phyloP scores from a whole-genome alignment of 106 monocot species.

The Apostasia ramifera region DNA sequence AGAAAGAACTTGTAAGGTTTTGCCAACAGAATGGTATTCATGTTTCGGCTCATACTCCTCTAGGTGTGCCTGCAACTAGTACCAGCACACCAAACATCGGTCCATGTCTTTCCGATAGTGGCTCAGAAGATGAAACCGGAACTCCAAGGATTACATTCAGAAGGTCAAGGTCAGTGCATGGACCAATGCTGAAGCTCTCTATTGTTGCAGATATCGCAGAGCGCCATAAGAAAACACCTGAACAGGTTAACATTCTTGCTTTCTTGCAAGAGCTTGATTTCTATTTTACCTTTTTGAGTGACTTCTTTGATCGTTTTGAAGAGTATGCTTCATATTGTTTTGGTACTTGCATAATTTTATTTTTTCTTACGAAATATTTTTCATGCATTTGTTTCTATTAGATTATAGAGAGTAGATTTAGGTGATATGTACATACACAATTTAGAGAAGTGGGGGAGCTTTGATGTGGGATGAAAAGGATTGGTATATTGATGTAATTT shows the following conservation, averaged over 20 bases:
- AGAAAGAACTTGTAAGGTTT: slow-evolving; percentile 80
- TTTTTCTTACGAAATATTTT: too few species aligned
- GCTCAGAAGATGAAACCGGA: slow-evolving; percentile 83
- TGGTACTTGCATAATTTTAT: too few species aligned
- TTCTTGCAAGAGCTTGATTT: background rate
- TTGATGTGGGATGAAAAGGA: too few species aligned
- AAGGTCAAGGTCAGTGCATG: slow-evolving; percentile 86
- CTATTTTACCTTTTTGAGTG: too few species aligned
- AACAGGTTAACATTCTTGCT: slow-evolving; percentile 43
- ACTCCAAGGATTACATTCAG: slow-evolving; percentile 76
- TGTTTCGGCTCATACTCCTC: slow-evolving; percentile 85
- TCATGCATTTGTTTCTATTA: too few species aligned
- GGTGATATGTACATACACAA: too few species aligned
- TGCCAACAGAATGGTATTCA: slow-evolving; percentile 79
- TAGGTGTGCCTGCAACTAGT: slow-evolving; percentile 58
- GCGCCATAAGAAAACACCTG: slow-evolving; percentile 61
- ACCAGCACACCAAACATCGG: slow-evolving; percentile 13
- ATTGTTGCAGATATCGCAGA: slow-evolving; percentile 71
- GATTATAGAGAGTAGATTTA: too few species aligned
- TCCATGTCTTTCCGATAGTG: slow-evolving; percentile 57
- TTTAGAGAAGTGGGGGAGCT: too few species aligned
- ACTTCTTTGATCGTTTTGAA: too few species aligned
- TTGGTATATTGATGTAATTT: too few species aligned
- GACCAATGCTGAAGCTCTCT: slow-evolving; percentile 83
- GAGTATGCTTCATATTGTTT: too few species aligned